Evolutionary conservation across 2,329 filamentous ascomycete genomes (phyloP).

Genomic region (Eutypa lata): DNA sequence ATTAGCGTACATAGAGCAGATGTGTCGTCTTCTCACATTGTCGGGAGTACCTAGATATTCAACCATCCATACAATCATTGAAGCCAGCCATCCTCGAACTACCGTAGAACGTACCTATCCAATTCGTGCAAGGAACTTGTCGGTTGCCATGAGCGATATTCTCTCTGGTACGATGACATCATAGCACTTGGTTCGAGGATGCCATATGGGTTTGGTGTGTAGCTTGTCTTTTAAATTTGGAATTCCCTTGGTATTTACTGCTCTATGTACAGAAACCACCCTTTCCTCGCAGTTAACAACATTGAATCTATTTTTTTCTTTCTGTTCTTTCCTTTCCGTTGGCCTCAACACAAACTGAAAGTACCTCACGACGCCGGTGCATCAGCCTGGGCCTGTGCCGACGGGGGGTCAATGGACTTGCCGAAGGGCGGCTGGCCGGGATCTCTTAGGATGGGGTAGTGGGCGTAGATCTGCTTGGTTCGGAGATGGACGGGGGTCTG

Average conservation of each 20-base stretch:
- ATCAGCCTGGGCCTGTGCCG: slow-evolving; percentile 22
- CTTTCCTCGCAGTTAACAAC: background rate
- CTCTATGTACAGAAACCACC: slow-evolving; percentile 6
- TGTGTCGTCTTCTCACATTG: too few relatives aligned
- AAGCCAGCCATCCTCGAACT: too few relatives aligned
- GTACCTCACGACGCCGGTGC: slow-evolving; percentile 18
- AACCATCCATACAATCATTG: too few relatives aligned
- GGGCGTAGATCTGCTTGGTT: slow-evolving; percentile 59
- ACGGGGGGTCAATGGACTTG: slow-evolving; percentile 28
- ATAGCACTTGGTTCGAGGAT: too few relatives aligned
- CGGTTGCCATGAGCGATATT: too few relatives aligned
- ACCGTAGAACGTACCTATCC: too few relatives aligned
- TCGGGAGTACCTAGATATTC: too few relatives aligned
- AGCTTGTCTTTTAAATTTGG: background rate
- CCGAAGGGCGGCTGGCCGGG: slow-evolving; percentile 26
- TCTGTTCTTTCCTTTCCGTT: background rate
- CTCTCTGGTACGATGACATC: too few relatives aligned
- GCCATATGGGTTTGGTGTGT: too few relatives aligned
- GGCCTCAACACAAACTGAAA: background rate
- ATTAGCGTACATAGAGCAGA: too few relatives aligned
- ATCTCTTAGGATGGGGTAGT: slow-evolving; percentile 40
- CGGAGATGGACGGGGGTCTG: slow-evolving; percentile 73
- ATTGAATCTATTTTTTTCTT: background rate
- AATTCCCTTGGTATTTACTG: slow-evolving; percentile 4
- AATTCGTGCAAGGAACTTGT: too few relatives aligned